Percentiles rank a stretch among this genome's conserved stretches.
phyloP scores from a whole-genome alignment of 805 yeast genomes.

The Candida chilensis region DNA sequence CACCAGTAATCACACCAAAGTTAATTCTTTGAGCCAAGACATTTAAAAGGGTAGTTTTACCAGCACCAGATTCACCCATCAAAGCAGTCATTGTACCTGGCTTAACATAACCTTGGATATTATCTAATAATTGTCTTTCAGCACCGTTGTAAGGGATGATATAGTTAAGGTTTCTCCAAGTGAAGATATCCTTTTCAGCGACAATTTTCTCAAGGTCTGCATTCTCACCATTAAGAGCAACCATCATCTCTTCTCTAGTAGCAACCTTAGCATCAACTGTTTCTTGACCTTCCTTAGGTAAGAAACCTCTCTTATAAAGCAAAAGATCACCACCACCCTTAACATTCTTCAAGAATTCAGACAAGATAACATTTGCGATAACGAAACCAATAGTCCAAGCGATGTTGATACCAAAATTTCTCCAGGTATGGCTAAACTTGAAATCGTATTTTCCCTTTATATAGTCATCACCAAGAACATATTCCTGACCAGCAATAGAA shows the following conservation, averaged over 20 bases:
- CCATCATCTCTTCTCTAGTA: slow-evolving; percentile 25
- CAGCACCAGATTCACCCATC: slow-evolving; percentile 62
- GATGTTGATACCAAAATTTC: slow-evolving; percentile 36
- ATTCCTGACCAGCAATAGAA: slow-evolving; percentile 39
- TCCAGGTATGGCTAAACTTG: slow-evolving; percentile 31
- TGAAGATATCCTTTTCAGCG: slow-evolving; percentile 3
- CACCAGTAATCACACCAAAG: slow-evolving; percentile 50
- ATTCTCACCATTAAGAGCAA: slow-evolving; percentile 11
- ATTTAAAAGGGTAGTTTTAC: slow-evolving; percentile 49
- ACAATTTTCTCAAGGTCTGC: slow-evolving; percentile 8
- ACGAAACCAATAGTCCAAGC: slow-evolving; percentile 33
- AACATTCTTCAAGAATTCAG: slow-evolving; percentile 24
- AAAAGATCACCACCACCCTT: slow-evolving; percentile 29
- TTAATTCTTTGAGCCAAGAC: slow-evolving; percentile 43
- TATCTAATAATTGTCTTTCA: slow-evolving; percentile 11
- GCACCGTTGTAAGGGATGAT: slow-evolving; percentile 20
- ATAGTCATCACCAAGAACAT: slow-evolving; percentile 34
- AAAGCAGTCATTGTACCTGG: slow-evolving; percentile 38
- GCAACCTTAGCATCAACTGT: slow-evolving; percentile 16
- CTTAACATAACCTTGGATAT: slow-evolving; percentile 14
- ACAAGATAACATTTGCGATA: slow-evolving; percentile 18
- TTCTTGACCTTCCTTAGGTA: slow-evolving; percentile 14
- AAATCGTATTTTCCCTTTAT: slow-evolving; percentile 21
- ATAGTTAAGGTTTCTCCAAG: slow-evolving; percentile 17
- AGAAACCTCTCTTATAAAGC: slow-evolving; percentile 29